phyloP scores from a whole-genome alignment of 2,329 filamentous ascomycete genomes.

The Penicillium sp. region DNA sequence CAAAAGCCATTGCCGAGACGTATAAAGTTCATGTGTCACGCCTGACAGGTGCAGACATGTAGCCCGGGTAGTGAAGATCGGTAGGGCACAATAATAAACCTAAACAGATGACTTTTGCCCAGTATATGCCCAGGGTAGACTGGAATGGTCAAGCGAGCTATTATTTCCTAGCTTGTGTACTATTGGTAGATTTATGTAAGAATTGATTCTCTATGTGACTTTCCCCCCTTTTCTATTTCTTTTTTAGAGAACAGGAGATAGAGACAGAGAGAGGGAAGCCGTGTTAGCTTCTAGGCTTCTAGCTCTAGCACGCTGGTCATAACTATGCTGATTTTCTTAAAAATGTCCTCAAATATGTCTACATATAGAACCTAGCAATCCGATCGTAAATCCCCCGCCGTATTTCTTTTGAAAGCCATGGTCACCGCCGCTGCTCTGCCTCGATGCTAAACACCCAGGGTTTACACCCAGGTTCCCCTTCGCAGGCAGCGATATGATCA shows the following conservation, averaged over 20 bases:
- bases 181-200: background rate
- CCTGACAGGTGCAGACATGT: background rate
- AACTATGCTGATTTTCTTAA: background rate
- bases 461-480: background rate
- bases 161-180: background rate
- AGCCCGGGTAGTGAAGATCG: no score
- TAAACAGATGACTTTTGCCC: background rate
- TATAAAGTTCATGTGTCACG: background rate
- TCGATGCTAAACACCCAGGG: background rate
- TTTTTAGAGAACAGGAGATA: background rate
- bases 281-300: background rate
- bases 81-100: background rate
- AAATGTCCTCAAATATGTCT: background rate
- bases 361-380: no score
- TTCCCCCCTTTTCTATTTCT: background rate
- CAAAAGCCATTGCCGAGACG: background rate
- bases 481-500: background rate
- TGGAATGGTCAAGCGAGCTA: background rate
- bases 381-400: background rate
- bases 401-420: background rate
- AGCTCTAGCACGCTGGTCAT: background rate
- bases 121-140: background rate
- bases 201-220: background rate
- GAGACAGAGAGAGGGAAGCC: background rate
- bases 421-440: background rate